Percentiles rank a stretch among this genome's conserved stretches.
Conservation (phyloP, 164 flowering plant genomes). For the Stephania japonica region DNA sequence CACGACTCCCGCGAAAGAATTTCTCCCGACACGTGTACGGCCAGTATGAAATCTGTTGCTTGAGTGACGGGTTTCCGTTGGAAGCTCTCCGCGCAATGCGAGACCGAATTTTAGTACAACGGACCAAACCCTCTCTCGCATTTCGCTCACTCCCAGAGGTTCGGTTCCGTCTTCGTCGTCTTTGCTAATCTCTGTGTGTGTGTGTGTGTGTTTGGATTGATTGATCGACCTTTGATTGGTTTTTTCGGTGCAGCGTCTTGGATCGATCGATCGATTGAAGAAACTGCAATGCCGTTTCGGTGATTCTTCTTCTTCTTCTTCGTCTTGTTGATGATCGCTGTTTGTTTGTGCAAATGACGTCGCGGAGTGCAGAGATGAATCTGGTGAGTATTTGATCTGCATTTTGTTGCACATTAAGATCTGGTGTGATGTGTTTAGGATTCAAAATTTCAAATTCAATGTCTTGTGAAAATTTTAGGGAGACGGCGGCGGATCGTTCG, state of each 20-base stretch:
- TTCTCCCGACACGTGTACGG: not conserved
- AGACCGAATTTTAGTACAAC: not conserved
- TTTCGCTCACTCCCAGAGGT: not conserved
- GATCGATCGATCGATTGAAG: slow-evolving; percentile 6
- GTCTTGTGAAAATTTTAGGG: slow-evolving; percentile 22
- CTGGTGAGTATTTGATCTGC: slow-evolving; percentile 10
- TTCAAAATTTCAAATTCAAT: not conserved
- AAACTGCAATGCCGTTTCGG: slow-evolving; percentile 1
- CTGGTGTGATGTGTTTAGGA: not conserved
- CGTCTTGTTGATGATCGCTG: slow-evolving; percentile 6
- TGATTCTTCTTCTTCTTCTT: slow-evolving; percentile 1
- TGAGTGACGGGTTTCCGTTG: slow-evolving; percentile 16
- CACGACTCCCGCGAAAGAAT: no score
- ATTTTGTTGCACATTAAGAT: not conserved
- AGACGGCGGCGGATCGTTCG: slow-evolving; percentile 26
- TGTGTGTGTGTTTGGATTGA: not conserved
- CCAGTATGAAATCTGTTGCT: slow-evolving; percentile 11
- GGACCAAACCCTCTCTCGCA: not conserved
- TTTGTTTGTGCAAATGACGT: slow-evolving; percentile 14
- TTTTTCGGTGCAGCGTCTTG: not conserved
- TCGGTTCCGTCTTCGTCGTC: not conserved
- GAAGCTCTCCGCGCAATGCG: not conserved
- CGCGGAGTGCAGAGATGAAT: slow-evolving; percentile 14
- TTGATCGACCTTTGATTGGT: not conserved
- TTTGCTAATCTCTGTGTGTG: not conserved